Percentiles rank a stretch among this genome's conserved stretches.
Evolutionary conservation across 148 eudicot genomes (phyloP).

Genomic region (Rhododendron mucronatum): DNA sequence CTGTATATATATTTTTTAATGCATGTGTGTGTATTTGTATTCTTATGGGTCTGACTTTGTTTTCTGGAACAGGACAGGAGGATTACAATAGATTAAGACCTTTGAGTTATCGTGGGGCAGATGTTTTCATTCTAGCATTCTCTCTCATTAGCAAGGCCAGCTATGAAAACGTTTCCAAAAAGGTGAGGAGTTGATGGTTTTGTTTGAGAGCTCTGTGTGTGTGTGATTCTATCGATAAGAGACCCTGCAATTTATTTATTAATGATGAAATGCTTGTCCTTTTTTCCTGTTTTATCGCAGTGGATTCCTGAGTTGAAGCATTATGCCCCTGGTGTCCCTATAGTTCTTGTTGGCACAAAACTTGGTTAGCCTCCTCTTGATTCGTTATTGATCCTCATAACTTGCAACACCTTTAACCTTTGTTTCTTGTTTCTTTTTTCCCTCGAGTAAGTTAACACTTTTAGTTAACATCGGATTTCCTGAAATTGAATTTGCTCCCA

Average conservation of each 20-base stretch:
- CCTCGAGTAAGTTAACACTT: neutral
- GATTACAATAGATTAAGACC: conserved; percentile 98
- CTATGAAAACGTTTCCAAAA: conserved; percentile 90
- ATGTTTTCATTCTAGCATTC: conserved; percentile 93
- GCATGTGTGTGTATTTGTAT: neutral
- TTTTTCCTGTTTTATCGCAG: conserved; percentile 30
- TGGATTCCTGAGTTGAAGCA: conserved; percentile 99
- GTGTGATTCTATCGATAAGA: neutral
- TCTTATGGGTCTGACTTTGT: conserved; percentile 12
- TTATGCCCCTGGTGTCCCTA: conserved; percentile 98
- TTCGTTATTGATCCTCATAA: neutral
- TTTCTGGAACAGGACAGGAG: conserved; percentile 76
- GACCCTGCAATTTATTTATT: neutral
- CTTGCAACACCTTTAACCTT: neutral
- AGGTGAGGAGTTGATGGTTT: conserved; percentile 34
- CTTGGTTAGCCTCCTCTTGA: conserved; percentile 55
- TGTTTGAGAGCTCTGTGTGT: too few species aligned
- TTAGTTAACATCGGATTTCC: neutral
- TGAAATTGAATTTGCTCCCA: neutral
- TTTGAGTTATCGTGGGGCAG: conserved; percentile 97
- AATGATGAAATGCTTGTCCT: neutral
- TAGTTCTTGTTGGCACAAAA: conserved; percentile 94
- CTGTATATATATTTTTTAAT: neutral
- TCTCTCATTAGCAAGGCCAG: conserved; percentile 97
- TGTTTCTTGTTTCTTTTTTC: neutral